Percentiles rank a stretch among this genome's conserved stretches.
phyloP scores from a whole-genome alignment of 441 rosid species.

The Bruguiera hainesii region DNA sequence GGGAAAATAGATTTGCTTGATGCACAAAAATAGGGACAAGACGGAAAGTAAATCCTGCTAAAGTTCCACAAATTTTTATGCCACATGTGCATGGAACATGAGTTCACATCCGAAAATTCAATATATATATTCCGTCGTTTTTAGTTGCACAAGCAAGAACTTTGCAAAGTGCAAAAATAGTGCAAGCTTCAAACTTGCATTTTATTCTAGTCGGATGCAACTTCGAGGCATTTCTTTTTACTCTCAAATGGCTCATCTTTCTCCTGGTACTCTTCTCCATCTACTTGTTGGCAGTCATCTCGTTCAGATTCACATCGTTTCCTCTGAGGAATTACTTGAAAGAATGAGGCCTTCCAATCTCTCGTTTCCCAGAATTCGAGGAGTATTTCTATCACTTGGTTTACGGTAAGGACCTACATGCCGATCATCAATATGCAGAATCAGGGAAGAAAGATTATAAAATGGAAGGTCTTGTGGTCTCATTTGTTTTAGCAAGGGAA shows the following conservation, averaged over 20 bases:
- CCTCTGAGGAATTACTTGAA: slow-evolving; percentile 11
- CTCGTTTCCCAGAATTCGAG: slow-evolving; percentile 38
- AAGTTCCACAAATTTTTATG: too few species aligned
- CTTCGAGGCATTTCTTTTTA: background rate
- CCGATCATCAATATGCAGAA: slow-evolving; percentile 1
- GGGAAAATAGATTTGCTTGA: too few species aligned
- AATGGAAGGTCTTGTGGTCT: background rate
- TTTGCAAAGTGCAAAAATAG: too few species aligned
- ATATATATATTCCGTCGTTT: too few species aligned
- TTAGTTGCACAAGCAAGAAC: too few species aligned
- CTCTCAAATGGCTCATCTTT: background rate
- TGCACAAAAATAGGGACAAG: too few species aligned
- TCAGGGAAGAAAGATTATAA: background rate
- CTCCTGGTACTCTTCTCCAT: slow-evolving; percentile 14
- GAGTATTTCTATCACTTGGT: slow-evolving; percentile 54
- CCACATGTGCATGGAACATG: too few species aligned
- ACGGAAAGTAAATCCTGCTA: too few species aligned
- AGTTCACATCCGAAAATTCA: too few species aligned
- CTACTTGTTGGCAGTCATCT: slow-evolving; percentile 22
- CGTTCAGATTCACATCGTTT: slow-evolving; percentile 40
- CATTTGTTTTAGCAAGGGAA: background rate
- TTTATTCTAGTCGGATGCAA: background rate
- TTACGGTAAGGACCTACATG: slow-evolving; percentile 82
- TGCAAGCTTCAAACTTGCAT: too few species aligned
- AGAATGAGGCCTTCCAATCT: slow-evolving; percentile 50